Evolutionary conservation across 768 basidiomycete genomes (phyloP), one percentile per base, ranked within the genome.

Genomic region (Suillus occidentalis): DNA sequence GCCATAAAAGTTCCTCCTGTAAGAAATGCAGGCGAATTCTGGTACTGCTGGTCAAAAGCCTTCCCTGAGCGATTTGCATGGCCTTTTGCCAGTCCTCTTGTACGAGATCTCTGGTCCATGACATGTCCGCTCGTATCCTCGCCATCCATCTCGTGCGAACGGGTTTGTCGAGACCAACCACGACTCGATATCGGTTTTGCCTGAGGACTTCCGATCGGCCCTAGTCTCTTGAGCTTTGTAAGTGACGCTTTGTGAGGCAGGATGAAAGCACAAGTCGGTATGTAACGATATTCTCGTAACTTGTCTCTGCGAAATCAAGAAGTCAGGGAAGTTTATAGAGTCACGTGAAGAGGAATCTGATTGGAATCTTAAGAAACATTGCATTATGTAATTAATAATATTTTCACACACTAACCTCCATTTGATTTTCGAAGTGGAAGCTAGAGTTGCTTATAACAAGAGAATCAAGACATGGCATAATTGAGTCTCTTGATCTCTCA

Each of bases 11-110:
- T 63, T 89, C 87, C 42, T 90, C 88, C 55, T 80, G 79, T 34
- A 92, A 73, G 69, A 92, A 91, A n/a, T 78, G 77, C 47, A 83
- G 73, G 39, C 91, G 79, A 0, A 70, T 68, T 70, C 83, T 87
- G 7, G 88, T 87, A 68, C 83, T 86, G 66, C 82, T 79, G 14
- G 81, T 78, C 63, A 89, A 71, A 2, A 91, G 73, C 14, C 71
- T 72, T 16, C 67, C 75, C 66, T 84, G 86, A 0, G 88, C 89
- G 67, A 84, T 79, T 58, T 83, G 76, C 67, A 89, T 61, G 1
- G 87, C 85, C 58, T 71, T 70, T 31, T 82, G 72, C 89, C 90
- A 91, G 57, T 89, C 79, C 18, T 72, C 73, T n/a, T 82, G 70
- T 34, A 87, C 82, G 42, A 76, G 76, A 69, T 87, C 85, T 72